Evolutionary conservation across 1,139 yeast genomes (phyloP).

Genomic region (Zygosaccharomyces pseudobailii): DNA sequence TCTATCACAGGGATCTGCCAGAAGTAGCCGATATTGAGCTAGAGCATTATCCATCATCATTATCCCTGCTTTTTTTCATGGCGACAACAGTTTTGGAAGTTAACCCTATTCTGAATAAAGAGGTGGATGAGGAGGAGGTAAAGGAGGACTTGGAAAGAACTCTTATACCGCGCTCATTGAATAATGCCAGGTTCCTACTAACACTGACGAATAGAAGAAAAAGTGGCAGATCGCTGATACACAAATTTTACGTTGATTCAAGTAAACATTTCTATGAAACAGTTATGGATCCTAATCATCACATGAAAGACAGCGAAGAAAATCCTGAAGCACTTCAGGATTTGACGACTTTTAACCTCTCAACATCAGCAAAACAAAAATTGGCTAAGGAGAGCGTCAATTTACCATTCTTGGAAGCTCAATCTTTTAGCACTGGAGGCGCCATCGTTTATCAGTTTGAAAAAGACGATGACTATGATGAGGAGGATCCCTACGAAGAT

Average conservation of each 20-base stretch:
- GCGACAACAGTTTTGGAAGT: constrained; percentile 69
- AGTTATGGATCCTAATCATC: constrained; percentile 33
- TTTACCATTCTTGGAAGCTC: constrained; percentile 86
- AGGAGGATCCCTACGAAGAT: constrained; percentile 96
- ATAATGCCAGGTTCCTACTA: constrained; percentile 44
- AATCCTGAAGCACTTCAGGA: constrained; percentile 52
- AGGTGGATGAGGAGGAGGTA: constrained; percentile 46
- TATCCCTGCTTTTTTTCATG: constrained; percentile 52
- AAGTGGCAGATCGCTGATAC: constrained; percentile 72
- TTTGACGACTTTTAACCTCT: constrained; percentile 81
- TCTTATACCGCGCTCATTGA: constrained; percentile 49
- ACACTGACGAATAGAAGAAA: constrained; percentile 66
- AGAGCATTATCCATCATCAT: constrained; percentile 47
- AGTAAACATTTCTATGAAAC: constrained; percentile 44
- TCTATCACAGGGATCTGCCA: constrained; percentile 47
- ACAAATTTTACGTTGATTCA: constrained; percentile 51
- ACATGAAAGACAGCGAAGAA: constrained; percentile 35
- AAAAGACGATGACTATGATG: constrained; percentile 83
- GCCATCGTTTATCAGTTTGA: constrained; percentile 94
- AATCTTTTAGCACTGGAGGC: constrained; percentile 70
- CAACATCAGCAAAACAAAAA: constrained; percentile 69
- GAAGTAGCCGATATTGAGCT: constrained; percentile 37
- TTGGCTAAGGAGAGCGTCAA: constrained; percentile 80
- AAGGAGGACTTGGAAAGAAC: constrained; percentile 42
- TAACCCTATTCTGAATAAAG: constrained; percentile 37